These are phyloP conservation scores for Colletotrichum acutatum DNA, from an alignment of 2,329 filamentous ascomycete genomes.

Conservation along the genomic window DNA sequence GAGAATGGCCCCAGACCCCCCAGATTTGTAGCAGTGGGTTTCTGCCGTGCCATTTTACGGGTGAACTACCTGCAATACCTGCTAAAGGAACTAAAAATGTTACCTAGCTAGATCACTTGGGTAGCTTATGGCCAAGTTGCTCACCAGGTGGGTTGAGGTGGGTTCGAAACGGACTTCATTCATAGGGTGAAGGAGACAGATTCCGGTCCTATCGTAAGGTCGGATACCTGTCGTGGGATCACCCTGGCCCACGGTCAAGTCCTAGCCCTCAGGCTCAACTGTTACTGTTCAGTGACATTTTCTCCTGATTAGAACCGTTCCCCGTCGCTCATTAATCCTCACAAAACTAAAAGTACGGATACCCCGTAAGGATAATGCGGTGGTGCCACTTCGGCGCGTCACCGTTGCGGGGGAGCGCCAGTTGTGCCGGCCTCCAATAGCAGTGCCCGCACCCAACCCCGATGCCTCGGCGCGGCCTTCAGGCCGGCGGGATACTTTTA, in stretches of 20 bases:
- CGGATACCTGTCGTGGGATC: neutral
- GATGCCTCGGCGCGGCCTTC: slow-evolving; percentile 31
- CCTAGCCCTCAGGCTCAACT: too few relatives aligned
- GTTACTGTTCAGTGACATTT: neutral
- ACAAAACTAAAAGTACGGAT: neutral
- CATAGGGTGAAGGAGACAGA: neutral
- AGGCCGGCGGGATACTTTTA: neutral
- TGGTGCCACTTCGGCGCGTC: slow-evolving; percentile 20
- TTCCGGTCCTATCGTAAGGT: neutral
- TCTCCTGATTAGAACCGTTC: neutral
- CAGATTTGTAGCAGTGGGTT: neutral
- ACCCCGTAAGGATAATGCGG: neutral
- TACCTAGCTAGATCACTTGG: too few relatives aligned
- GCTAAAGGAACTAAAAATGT: too few relatives aligned
- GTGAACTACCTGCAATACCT: too few relatives aligned
- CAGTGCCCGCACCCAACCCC: neutral
- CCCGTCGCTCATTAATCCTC: neutral
- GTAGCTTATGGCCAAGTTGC: neutral
- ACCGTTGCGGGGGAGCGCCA: slow-evolving; percentile 13
- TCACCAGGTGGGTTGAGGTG: neutral
- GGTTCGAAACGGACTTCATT: neutral
- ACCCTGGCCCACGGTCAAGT: neutral
- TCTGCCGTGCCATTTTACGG: too few relatives aligned
- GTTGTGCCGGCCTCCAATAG: slow-evolving; percentile 20
- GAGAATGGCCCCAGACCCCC: slow-evolving; percentile 6